phyloP scores from a whole-genome alignment of 306 rosid genomes.

The Hippophae gyantsensis region DNA sequence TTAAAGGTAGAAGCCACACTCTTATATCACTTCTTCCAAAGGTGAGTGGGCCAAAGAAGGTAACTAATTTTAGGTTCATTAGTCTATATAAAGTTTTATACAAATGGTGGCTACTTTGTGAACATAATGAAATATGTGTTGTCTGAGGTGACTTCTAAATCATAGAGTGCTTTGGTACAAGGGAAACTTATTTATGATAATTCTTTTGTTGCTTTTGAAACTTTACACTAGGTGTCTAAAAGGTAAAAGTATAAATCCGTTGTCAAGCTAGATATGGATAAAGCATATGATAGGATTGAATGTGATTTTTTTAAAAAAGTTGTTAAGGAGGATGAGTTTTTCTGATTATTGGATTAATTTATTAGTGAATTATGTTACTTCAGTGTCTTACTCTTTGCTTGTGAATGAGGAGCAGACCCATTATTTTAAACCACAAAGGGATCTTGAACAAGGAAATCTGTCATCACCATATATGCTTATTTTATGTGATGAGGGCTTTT shows the following conservation, averaged over 20 bases:
- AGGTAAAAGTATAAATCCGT: too few relatives aligned
- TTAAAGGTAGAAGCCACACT: background rate
- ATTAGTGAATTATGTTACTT: background rate
- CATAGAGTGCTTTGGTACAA: background rate
- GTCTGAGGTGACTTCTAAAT: background rate
- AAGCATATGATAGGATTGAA: constrained; percentile 1
- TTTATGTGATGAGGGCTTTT: background rate
- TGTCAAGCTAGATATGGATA: background rate
- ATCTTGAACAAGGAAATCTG: background rate
- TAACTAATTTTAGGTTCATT: background rate
- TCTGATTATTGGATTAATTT: background rate
- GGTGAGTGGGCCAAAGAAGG: background rate
- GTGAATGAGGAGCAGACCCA: background rate
- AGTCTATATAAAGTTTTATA: background rate
- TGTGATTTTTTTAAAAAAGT: background rate
- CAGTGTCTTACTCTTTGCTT: background rate
- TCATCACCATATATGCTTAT: background rate
- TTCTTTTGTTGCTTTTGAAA: background rate
- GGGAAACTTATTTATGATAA: background rate
- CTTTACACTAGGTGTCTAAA: background rate
- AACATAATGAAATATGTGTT: background rate
- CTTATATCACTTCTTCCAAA: background rate
- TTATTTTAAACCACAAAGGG: background rate
- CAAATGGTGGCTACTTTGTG: background rate
- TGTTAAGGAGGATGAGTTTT: background rate